Evolutionary conservation across 2,329 filamentous ascomycete genomes (phyloP).

Genomic region (Ophiostoma australiae): DNA sequence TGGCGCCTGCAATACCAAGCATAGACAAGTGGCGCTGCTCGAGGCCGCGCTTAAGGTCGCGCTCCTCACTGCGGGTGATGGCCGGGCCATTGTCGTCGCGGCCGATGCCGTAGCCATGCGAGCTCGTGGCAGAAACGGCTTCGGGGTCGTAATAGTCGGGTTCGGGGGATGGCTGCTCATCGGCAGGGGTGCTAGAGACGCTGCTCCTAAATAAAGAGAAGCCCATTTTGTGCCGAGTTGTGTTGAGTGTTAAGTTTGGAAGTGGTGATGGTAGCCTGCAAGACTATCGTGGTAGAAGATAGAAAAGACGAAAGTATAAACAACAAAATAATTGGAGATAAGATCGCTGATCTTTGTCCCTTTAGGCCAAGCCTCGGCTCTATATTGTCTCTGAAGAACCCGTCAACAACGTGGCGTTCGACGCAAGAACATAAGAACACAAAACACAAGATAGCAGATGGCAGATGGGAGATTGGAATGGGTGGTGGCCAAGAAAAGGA

Average conservation of each 20-base stretch:
- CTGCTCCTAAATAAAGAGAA: not conserved
- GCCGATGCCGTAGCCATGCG: not conserved
- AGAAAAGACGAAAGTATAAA: not conserved
- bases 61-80: slow-evolving; percentile 23
- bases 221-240: not conserved
- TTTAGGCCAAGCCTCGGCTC: not conserved
- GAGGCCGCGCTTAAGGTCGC: slow-evolving; percentile 29
- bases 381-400: not conserved
- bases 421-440: not conserved
- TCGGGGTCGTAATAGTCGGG: slow-evolving; percentile 5
- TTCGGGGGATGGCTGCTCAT: not conserved
- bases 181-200: not conserved
- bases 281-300: not conserved
- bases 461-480: not conserved
- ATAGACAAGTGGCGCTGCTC: slow-evolving; percentile 44
- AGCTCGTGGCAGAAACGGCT: not conserved
- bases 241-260: not conserved
- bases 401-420: not conserved
- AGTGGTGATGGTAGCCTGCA: no score
- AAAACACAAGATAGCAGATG: not conserved
- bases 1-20: slow-evolving; percentile 47
- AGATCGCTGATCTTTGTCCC: not conserved
- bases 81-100: slow-evolving; percentile 15
- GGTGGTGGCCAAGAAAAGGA: no score
- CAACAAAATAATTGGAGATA: not conserved